phyloP scores from a whole-genome alignment of 177 flowering plant species.

The Vitis hybrid region DNA sequence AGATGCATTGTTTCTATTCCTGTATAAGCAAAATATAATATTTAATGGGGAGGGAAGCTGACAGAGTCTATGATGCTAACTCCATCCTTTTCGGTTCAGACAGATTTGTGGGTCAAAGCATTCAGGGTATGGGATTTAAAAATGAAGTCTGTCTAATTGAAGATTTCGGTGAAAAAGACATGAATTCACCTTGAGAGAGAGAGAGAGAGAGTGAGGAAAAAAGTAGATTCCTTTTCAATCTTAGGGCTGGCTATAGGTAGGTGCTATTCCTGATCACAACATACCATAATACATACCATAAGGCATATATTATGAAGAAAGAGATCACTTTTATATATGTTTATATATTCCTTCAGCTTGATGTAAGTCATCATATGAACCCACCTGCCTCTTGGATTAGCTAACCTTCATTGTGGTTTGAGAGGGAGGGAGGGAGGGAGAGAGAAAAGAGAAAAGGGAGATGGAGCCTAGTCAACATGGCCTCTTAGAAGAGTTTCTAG shows the following conservation, averaged over 20 bases:
- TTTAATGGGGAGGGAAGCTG: slow-evolving; percentile 27
- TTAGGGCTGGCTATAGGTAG: slow-evolving; percentile 2
- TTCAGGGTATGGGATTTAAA: slow-evolving; percentile 22
- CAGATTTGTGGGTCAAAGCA: slow-evolving; percentile 67
- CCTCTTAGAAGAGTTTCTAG: slow-evolving; percentile 64
- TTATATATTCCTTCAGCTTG: slow-evolving; percentile 13
- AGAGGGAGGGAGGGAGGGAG: not conserved
- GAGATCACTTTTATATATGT: not conserved
- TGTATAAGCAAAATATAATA: no score
- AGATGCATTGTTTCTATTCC: no score
- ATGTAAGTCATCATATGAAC: slow-evolving; percentile 13
- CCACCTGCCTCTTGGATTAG: not conserved
- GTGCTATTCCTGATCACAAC: not conserved
- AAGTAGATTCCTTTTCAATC: slow-evolving; percentile 51
- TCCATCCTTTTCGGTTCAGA: slow-evolving; percentile 50
- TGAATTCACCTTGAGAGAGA: slow-evolving; percentile 34
- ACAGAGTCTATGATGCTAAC: slow-evolving; percentile 46
- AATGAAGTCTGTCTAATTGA: slow-evolving; percentile 35
- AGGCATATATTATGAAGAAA: not conserved
- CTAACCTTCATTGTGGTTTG: not conserved
- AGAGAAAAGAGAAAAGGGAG: slow-evolving; percentile 27
- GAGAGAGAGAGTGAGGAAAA: slow-evolving; percentile 1
- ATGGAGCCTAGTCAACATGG: slow-evolving; percentile 63
- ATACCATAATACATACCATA: slow-evolving; percentile 1
- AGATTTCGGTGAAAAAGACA: slow-evolving; percentile 62